Conservation (phyloP, 441 rosid genomes). For the Manihot esculenta region DNA sequence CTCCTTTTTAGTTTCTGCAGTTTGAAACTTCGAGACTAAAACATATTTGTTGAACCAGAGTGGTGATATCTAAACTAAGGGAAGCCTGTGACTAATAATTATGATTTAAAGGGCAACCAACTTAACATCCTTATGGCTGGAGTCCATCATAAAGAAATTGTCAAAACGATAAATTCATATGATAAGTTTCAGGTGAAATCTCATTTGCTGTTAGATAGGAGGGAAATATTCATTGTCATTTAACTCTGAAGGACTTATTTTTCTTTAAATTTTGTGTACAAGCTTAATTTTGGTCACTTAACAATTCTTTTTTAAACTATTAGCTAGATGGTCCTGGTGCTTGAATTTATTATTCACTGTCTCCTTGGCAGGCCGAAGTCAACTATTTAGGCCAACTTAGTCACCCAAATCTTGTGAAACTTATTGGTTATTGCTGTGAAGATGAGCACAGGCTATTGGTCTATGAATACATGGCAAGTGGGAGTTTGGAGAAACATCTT, state of each 20-base stretch:
- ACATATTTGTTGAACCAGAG: not conserved
- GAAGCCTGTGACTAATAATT: not conserved
- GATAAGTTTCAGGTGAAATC: not conserved
- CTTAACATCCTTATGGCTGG: not conserved
- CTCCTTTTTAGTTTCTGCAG: not conserved
- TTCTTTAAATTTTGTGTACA: not conserved
- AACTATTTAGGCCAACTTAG: slow-evolving; percentile 93
- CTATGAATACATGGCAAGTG: slow-evolving; percentile 93
- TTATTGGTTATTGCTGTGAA: slow-evolving; percentile 98
- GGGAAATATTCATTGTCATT: not conserved
- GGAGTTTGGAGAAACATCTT: slow-evolving; percentile 95
- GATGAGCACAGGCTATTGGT: slow-evolving; percentile 91
- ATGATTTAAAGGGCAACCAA: not conserved
- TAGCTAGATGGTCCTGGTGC: not conserved
- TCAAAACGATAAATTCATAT: not conserved
- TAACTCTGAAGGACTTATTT: not conserved
- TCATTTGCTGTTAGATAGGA: not conserved
- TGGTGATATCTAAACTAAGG: not conserved
- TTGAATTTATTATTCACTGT: slow-evolving; percentile 4
- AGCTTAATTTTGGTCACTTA: no score
- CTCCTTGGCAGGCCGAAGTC: slow-evolving; percentile 80
- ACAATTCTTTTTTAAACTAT: not conserved
- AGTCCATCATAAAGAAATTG: not conserved
- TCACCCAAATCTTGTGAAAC: slow-evolving; percentile 94
- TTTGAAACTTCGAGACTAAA: not conserved